Percentiles rank a stretch among this genome's conserved stretches.
phyloP scores from a whole-genome alignment of 2,329 filamentous ascomycete genomes.

The Sordariomycetes sp. region DNA sequence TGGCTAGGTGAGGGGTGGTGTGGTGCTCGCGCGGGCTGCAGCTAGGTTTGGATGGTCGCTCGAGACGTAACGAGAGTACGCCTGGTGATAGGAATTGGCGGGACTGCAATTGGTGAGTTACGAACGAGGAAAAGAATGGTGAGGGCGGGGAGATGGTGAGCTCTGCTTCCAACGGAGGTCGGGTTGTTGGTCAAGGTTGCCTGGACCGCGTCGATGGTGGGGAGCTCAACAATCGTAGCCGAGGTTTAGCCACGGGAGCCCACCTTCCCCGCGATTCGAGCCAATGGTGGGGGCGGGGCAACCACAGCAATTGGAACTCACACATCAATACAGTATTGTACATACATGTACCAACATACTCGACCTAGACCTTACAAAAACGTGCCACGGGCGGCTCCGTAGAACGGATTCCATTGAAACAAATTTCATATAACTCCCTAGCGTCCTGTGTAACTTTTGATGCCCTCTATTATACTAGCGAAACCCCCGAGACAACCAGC shows the following conservation, averaged over 20 bases:
- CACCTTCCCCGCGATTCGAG: neutral
- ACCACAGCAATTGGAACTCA: no score
- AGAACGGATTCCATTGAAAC: neutral
- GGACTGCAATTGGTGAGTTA: neutral
- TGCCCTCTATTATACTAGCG: neutral
- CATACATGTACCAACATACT: neutral
- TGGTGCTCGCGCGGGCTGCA: neutral
- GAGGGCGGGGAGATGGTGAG: neutral
- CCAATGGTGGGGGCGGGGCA: neutral
- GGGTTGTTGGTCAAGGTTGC: neutral
- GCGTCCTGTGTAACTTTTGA: neutral
- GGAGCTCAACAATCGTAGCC: neutral
- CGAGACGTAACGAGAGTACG: neutral
- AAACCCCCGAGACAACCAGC: neutral
- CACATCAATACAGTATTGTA: neutral
- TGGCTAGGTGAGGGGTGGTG: neutral
- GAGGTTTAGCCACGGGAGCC: constrained; percentile 5
- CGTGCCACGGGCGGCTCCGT: neutral
- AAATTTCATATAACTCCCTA: neutral
- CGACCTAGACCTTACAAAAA: no score
- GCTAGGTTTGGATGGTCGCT: neutral
- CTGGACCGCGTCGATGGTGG: neutral
- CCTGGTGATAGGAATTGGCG: neutral
- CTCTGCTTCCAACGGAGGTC: neutral
- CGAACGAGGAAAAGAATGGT: neutral